Conservation (phyloP, 129 eudicot species). For the Erigeron canadensis region DNA sequence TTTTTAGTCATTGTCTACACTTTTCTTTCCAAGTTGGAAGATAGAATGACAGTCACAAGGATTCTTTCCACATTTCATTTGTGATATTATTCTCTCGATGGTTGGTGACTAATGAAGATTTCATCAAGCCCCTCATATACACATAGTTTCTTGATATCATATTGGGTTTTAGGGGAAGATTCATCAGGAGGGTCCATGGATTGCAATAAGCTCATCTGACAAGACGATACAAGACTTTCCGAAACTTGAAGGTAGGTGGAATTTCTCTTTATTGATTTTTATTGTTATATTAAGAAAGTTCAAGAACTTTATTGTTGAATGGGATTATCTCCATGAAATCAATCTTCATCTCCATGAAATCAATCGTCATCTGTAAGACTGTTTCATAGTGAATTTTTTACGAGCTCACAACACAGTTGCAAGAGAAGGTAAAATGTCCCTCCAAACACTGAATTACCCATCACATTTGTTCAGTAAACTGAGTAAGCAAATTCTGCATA, state of each 20-base stretch:
- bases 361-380: not conserved
- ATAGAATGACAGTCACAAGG: slow-evolving; percentile 21
- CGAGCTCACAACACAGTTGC: not conserved
- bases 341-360: too few species aligned
- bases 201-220: slow-evolving; percentile 16
- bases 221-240: slow-evolving; percentile 22
- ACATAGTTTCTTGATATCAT: slow-evolving; percentile 14
- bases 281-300: not conserved
- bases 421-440: slow-evolving; percentile 33
- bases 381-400: not conserved
- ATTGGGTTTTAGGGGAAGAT: not conserved
- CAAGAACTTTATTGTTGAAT: not conserved
- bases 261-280: slow-evolving; percentile 12
- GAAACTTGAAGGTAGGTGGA: slow-evolving; percentile 21
- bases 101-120: slow-evolving; percentile 29
- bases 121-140: slow-evolving; percentile 15
- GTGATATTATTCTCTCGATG: slow-evolving; percentile 14
- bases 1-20: slow-evolving; percentile 25
- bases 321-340: too few species aligned
- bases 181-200: not conserved
- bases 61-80: slow-evolving; percentile 27
- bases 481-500: slow-evolving; percentile 27
- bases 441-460: slow-evolving; percentile 48
- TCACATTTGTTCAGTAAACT: slow-evolving; percentile 31
- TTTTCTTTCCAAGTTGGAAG: slow-evolving; percentile 33